Evolutionary conservation across 1,284 basidiomycete genomes (phyloP), one percentile per base, ranked within the genome.

Genomic region (Pseudozyma tsukubaensis): DNA sequence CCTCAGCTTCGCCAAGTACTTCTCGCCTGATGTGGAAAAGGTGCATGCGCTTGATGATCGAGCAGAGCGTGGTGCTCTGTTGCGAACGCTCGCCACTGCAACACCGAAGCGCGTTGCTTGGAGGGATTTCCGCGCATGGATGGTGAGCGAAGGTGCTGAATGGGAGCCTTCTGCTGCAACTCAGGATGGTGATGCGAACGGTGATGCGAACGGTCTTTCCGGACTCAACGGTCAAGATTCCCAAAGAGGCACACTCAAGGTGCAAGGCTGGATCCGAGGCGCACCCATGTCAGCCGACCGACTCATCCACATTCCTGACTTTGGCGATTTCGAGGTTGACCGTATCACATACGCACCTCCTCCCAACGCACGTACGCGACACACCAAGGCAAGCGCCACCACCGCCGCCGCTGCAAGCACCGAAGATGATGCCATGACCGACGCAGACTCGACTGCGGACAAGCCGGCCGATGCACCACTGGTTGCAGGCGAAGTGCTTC

Each of bases 241-340:
- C 11, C 40, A 85, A 35, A 80, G 79, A 7, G 89, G 89, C 1
- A 86, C 85, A 2, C 84, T 98, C 53, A 89, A 89, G 50, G 89
- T 99, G 4, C 92, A 91, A 1, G 96, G 96, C 19, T 89, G 93
- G 56, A 89, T 97, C 12, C 88, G 97, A 19, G 96, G 96, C 0
- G 87, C 89, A 4, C 86, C 89, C 24, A 86, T 99, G 50, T 93
- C 91, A 45, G 91, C 92, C 4, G 92, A 97, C 81, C 87, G 95
- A 48, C 87, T 99, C 19, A 89, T 98, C 0, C 95, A 99, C 85
- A 80, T 99, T 4, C 93, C 94, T 1, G 91, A 92, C 78, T 89
- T 88, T 84, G 96, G 95, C 1, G 96, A 99, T 85, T 97, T 91
- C 85, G 91, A 91, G 80, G 87, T 98, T 18, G 88, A 89, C 21